phyloP scores from a whole-genome alignment of 2,329 filamentous ascomycete species.

The Chalaropsis ovoidea region DNA sequence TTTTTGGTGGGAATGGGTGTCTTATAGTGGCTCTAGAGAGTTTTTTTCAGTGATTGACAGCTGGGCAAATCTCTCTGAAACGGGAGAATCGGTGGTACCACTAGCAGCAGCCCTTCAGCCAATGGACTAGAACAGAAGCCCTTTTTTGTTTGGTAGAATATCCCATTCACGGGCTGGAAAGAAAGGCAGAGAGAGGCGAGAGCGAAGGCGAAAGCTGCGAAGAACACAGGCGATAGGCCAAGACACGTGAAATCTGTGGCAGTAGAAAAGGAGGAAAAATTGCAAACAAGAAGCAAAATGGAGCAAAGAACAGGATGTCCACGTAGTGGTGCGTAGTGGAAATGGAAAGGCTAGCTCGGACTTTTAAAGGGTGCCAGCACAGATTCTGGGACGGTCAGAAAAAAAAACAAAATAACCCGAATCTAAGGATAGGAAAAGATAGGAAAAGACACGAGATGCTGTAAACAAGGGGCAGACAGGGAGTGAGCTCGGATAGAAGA shows the following conservation, averaged over 20 bases:
- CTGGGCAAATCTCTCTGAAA: constrained; percentile 8
- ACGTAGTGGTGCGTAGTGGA: background rate
- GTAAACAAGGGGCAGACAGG: background rate
- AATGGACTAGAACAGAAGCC: background rate
- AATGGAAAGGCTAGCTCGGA: constrained; percentile 10
- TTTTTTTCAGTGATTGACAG: background rate
- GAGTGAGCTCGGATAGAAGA: background rate
- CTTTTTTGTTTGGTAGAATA: background rate
- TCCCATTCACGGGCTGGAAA: background rate
- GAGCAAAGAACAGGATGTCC: constrained; percentile 8
- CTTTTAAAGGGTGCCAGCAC: constrained; percentile 8
- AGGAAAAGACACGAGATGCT: constrained; percentile 1
- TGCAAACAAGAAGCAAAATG: background rate
- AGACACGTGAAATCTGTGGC: background rate
- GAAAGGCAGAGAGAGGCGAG: background rate
- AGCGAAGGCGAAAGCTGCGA: background rate
- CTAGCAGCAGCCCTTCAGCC: constrained; percentile 3
- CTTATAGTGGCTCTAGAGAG: constrained; percentile 3
- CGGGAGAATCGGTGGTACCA: background rate
- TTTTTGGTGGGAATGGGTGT: background rate
- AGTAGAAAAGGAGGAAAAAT: background rate
- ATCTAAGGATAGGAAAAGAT: background rate
- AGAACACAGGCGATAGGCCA: background rate
- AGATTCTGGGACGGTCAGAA: background rate
- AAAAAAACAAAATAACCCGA: background rate